Evolutionary conservation across 2,329 filamentous ascomycete species (phyloP).

Genomic region (Exophiala lecanii-corni): DNA sequence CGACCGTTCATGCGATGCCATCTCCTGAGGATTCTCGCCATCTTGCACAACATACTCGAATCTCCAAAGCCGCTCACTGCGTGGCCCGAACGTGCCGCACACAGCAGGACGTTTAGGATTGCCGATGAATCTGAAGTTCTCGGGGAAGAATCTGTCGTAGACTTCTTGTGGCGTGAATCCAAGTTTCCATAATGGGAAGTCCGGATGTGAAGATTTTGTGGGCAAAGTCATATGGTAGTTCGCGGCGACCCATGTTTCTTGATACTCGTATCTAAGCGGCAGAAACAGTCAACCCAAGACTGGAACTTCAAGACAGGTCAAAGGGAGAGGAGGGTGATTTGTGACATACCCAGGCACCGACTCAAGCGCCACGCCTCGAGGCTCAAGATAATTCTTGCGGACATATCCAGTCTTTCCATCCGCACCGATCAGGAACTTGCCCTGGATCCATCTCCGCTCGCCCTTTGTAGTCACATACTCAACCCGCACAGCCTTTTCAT

Average conservation of each 20-base stretch:
- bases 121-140: constrained; percentile 42
- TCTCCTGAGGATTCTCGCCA: constrained; percentile 31
- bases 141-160: constrained; percentile 47
- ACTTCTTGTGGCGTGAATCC: constrained; percentile 45
- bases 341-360: background rate
- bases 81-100: constrained; percentile 42
- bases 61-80: constrained; percentile 40
- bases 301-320: no score
- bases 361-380: constrained; percentile 24
- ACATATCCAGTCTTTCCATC: constrained; percentile 33
- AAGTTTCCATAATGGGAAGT: constrained; percentile 46
- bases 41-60: constrained; percentile 36
- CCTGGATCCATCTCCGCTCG: constrained; percentile 18
- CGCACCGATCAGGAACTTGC: constrained; percentile 30
- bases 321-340: no score
- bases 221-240: constrained; percentile 44
- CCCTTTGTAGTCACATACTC: constrained; percentile 22
- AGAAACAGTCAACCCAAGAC: no score
- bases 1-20: constrained; percentile 30
- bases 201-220: constrained; percentile 44
- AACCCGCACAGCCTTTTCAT: constrained; percentile 8
- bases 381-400: constrained; percentile 30
- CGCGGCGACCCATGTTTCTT: constrained; percentile 44
- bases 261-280: constrained; percentile 13
- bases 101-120: constrained; percentile 41